Conservation (phyloP, 78 protist genomes). For the Tieghemostelium lacteum region DNA sequence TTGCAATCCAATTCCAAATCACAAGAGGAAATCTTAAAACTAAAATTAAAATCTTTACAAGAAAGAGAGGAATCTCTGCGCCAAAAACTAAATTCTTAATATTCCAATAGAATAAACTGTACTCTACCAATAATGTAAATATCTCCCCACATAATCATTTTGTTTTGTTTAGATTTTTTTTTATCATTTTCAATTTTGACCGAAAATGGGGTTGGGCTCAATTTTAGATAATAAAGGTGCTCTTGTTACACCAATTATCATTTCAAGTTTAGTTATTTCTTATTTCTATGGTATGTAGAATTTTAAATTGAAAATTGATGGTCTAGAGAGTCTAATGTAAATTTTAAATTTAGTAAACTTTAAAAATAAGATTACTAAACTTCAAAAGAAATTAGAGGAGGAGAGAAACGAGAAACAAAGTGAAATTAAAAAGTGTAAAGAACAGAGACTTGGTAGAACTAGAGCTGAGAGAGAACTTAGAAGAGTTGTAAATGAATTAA, state of each 20-base stretch:
- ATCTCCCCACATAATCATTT: too few relatives aligned
- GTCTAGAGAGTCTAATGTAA: too few relatives aligned
- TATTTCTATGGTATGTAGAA: neutral
- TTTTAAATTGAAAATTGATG: too few relatives aligned
- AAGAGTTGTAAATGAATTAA: conserved; percentile 30
- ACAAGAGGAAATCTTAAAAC: too few relatives aligned
- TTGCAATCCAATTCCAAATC: neutral
- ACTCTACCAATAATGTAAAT: too few relatives aligned
- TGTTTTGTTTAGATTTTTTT: too few relatives aligned
- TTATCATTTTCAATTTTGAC: too few relatives aligned
- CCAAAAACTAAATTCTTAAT: neutral
- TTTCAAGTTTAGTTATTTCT: neutral
- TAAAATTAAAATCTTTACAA: too few relatives aligned
- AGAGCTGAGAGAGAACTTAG: conserved; percentile 74
- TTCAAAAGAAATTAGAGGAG: conserved; percentile 35
- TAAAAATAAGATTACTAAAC: neutral
- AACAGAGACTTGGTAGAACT: conserved; percentile 75
- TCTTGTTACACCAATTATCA: neutral
- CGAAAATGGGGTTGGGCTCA: neutral
- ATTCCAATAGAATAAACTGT: too few relatives aligned
- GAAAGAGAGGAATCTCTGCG: too few relatives aligned
- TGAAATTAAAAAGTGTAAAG: conserved; percentile 70
- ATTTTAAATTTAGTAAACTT: neutral
- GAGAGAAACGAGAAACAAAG: conserved; percentile 45
- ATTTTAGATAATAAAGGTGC: neutral